Evolutionary conservation across 1,284 basidiomycete species (phyloP).

Genomic region (Malassezia psittaci): DNA sequence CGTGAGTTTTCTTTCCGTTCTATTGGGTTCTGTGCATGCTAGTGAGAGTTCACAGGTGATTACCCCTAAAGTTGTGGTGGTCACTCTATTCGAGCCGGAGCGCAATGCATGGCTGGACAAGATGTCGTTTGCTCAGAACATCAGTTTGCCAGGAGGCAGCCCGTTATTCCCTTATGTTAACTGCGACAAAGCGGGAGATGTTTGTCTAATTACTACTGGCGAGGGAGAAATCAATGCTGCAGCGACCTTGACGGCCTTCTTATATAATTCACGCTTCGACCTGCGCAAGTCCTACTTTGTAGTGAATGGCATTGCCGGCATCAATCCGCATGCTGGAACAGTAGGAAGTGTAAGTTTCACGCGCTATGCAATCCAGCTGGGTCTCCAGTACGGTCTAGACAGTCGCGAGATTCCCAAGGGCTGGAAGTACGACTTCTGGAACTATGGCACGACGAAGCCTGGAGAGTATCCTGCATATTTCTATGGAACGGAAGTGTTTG

Average conservation of each 20-base stretch:
- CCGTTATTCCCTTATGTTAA: constrained; percentile 51
- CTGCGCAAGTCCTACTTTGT: constrained; percentile 53
- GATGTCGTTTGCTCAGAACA: constrained; percentile 46
- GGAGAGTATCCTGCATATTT: constrained; percentile 45
- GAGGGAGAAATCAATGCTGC: constrained; percentile 54
- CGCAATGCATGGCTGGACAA: constrained; percentile 41
- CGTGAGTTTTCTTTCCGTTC: neutral
- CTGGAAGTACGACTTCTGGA: constrained; percentile 52
- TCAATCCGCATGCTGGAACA: constrained; percentile 51
- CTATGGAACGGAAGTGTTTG: constrained; percentile 55
- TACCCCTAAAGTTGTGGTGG: constrained; percentile 14
- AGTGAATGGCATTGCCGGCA: constrained; percentile 53
- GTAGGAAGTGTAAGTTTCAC: constrained; percentile 52
- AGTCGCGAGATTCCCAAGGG: constrained; percentile 51
- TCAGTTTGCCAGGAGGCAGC: constrained; percentile 51
- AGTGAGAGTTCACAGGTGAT: neutral
- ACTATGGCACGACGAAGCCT: constrained; percentile 48
- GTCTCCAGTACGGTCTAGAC: constrained; percentile 53
- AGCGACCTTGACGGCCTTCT: constrained; percentile 49
- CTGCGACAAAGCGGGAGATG: constrained; percentile 49
- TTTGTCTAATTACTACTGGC: constrained; percentile 51
- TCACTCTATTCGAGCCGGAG: constrained; percentile 47
- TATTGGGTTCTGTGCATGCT: neutral
- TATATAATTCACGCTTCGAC: constrained; percentile 45
- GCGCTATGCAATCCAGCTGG: constrained; percentile 52